Percentiles rank a stretch among this genome's conserved stretches.
phyloP scores from a whole-genome alignment of 805 yeast species.

The Metschnikowia dekortorum region DNA sequence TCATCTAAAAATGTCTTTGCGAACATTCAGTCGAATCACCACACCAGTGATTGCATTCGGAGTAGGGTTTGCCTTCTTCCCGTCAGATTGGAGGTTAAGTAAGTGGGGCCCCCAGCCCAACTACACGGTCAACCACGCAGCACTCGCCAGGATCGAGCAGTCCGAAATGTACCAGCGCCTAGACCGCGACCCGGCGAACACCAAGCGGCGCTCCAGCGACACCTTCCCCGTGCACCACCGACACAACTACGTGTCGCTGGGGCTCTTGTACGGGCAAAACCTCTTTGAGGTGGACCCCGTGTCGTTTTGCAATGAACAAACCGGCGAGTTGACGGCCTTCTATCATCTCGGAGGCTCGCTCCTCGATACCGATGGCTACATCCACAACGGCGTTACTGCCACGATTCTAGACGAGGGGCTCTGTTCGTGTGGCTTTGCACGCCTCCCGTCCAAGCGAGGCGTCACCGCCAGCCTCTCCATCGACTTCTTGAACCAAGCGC shows the following conservation, averaged over 20 bases:
- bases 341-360: conserved; percentile 67
- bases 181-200: conserved; percentile 1
- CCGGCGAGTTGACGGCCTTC: conserved; percentile 56
- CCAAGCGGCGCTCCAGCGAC: conserved; percentile 13
- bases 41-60: conserved; percentile 17
- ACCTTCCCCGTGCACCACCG: conserved; percentile 55
- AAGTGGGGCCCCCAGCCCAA: conserved; percentile 12
- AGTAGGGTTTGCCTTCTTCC: conserved; percentile 15
- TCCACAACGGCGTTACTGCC: conserved; percentile 79
- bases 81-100: conserved; percentile 17
- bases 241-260: conserved; percentile 63
- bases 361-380: conserved; percentile 63
- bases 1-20: background rate
- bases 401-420: conserved; percentile 81
- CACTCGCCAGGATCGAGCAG: conserved; percentile 34
- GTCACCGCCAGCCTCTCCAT: conserved; percentile 79
- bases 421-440: conserved; percentile 80
- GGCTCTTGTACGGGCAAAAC: conserved; percentile 63
- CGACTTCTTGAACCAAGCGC: conserved; percentile 59
- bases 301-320: conserved; percentile 47
- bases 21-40: conserved; percentile 10
- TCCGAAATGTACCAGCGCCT: conserved; percentile 17
- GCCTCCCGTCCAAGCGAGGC: conserved; percentile 75
- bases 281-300: conserved; percentile 75
- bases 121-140: conserved; percentile 19